Conservation (phyloP, 2,329 filamentous ascomycete genomes). For the Aureobasidium musti region DNA sequence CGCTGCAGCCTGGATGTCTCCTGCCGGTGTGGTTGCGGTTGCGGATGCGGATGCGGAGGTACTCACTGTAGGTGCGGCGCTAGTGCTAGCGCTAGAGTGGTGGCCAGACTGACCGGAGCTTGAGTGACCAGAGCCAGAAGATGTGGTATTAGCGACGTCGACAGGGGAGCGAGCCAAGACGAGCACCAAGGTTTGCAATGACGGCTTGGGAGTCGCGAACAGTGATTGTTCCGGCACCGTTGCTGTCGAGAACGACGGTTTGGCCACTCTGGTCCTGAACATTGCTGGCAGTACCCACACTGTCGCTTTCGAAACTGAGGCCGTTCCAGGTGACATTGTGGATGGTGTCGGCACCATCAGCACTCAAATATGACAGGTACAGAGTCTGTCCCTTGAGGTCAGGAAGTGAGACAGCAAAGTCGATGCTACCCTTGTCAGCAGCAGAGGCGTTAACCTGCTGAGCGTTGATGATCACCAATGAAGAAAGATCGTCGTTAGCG, state of each 20-base stretch:
- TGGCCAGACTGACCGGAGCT: background rate
- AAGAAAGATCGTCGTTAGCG: constrained; percentile 46
- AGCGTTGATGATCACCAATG: constrained; percentile 52
- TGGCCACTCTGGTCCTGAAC: constrained; percentile 39
- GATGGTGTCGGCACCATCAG: constrained; percentile 49
- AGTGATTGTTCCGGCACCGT: constrained; percentile 42
- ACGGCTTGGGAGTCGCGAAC: constrained; percentile 52
- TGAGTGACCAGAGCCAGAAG: constrained; percentile 8
- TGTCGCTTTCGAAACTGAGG: constrained; percentile 47
- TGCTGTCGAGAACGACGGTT: constrained; percentile 40
- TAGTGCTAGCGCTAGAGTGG: constrained; percentile 1
- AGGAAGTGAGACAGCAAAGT: constrained; percentile 48
- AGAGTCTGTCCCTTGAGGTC: constrained; percentile 45
- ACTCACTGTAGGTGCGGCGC: constrained; percentile 19
- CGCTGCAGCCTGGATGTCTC: constrained; percentile 1
- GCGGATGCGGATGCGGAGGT: background rate
- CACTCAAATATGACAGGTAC: constrained; percentile 53
- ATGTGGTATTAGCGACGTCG: background rate
- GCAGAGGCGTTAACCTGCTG: constrained; percentile 47
- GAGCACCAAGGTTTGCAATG: constrained; percentile 49
- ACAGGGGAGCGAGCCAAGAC: constrained; percentile 37
- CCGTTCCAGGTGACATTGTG: constrained; percentile 52
- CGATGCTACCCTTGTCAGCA: constrained; percentile 44
- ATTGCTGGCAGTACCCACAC: constrained; percentile 45
- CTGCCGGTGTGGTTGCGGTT: background rate